These are phyloP conservation scores for Eleusine coracana DNA, from an alignment of 176 grass and related monocot genomes.

Conservation along the genomic window DNA sequence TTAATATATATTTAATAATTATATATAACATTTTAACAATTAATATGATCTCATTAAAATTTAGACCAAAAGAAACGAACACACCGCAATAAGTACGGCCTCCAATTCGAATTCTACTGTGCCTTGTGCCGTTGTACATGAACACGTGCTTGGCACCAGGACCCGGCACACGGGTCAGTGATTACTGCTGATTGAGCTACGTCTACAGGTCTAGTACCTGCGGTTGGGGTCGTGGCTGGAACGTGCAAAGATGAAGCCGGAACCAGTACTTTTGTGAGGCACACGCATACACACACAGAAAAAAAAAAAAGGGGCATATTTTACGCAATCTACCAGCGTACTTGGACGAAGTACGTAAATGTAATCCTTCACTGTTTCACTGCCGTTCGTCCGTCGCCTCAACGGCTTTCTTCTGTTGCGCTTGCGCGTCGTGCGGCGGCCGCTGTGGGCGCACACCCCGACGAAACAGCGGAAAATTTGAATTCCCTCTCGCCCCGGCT, in stretches of 20 bases:
- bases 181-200: too few species aligned
- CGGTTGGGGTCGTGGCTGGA: neutral
- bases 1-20: too few species aligned
- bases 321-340: too few species aligned
- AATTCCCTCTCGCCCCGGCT: conserved; percentile 41
- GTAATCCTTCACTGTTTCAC: neutral
- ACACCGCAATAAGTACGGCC: too few species aligned
- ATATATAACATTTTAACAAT: too few species aligned
- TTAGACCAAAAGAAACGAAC: too few species aligned
- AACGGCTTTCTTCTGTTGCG: conserved; percentile 59
- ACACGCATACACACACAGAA: too few species aligned
- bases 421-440: conserved; percentile 35
- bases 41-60: too few species aligned
- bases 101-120: neutral
- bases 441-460: conserved; percentile 38
- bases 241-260: too few species aligned
- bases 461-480: conserved; percentile 53
- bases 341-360: too few species aligned
- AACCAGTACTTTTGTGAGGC: too few species aligned
- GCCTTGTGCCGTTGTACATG: neutral
- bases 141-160: neutral
- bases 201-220: neutral
- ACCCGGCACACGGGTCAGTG: neutral
- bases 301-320: too few species aligned
- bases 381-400: neutral